Evolutionary conservation across 148 eudicot genomes (phyloP).

Genomic region (Rhododendron ferrugineum): DNA sequence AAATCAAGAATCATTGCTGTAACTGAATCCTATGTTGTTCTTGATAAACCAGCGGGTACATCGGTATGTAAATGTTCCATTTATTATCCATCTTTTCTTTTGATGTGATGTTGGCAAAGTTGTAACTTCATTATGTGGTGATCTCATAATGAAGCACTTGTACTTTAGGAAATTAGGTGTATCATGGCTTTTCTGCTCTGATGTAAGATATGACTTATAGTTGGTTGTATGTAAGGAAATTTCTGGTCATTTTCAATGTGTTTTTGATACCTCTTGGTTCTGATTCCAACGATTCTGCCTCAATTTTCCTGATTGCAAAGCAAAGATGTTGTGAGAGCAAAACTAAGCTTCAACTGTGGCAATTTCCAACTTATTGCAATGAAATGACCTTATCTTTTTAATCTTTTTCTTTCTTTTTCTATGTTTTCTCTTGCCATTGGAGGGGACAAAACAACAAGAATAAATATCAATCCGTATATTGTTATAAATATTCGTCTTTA

Average conservation of each 20-base stretch:
- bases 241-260: not conserved
- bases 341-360: not conserved
- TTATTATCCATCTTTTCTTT: not conserved
- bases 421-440: not conserved
- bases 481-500: not conserved
- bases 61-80: conserved; percentile 55
- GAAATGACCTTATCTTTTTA: not conserved
- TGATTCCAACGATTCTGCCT: not conserved
- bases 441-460: not conserved
- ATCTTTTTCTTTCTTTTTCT: not conserved
- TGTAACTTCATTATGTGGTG: not conserved
- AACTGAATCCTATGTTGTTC: conserved; percentile 73
- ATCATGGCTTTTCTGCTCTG: not conserved
- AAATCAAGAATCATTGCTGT: conserved; percentile 80
- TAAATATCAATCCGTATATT: not conserved
- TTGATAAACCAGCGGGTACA: conserved; percentile 96
- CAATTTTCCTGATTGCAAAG: not conserved
- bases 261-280: not conserved
- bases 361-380: not conserved
- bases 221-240: not conserved
- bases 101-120: not conserved
- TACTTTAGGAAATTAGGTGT: not conserved
- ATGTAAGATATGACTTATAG: not conserved
- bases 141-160: not conserved
- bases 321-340: not conserved